Evolutionary conservation across 306 rosid genomes (phyloP).

Genomic region (Trifolium fragiferum): DNA sequence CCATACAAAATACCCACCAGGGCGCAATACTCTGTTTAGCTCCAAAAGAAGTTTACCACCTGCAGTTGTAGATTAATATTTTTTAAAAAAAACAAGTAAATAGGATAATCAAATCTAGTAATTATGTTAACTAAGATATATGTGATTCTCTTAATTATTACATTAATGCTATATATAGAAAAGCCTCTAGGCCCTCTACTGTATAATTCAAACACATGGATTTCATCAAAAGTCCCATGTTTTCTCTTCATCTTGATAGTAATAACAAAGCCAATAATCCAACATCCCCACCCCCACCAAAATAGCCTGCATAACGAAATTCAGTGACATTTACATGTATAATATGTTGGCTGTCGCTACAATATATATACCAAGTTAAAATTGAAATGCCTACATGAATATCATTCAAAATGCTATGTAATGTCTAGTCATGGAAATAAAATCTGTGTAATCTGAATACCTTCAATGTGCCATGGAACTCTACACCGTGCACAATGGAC

Average conservation of each 20-base stretch:
- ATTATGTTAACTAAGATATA: background rate
- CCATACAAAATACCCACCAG: conserved; percentile 98
- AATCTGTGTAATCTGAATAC: conserved; percentile 44
- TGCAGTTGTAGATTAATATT: conserved; percentile 47
- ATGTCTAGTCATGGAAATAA: conserved; percentile 29
- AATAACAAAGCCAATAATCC: conserved; percentile 28
- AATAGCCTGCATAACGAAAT: conserved; percentile 35
- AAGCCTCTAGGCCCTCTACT: background rate
- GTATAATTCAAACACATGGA: conserved; percentile 7
- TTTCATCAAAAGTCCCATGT: background rate
- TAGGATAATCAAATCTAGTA: conserved; percentile 28
- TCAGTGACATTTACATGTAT: conserved; percentile 20
- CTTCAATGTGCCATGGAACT: conserved; percentile 99
- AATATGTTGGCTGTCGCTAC: background rate
- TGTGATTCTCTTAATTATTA: conserved; percentile 17
- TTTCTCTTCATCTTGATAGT: conserved; percentile 11
- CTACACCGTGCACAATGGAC: conserved; percentile 99
- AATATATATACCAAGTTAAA: conserved; percentile 26
- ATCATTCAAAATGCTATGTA: conserved; percentile 14
- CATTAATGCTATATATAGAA: background rate
- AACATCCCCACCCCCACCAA: background rate
- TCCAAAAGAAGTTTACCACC: conserved; percentile 99
- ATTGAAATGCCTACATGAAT: conserved; percentile 25
- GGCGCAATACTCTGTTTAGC: conserved; percentile 92
- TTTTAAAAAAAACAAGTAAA: conserved; percentile 1